Evolutionary conservation across 2,329 filamentous ascomycete species (phyloP).

Genomic region (Epichloe glyceriae): DNA sequence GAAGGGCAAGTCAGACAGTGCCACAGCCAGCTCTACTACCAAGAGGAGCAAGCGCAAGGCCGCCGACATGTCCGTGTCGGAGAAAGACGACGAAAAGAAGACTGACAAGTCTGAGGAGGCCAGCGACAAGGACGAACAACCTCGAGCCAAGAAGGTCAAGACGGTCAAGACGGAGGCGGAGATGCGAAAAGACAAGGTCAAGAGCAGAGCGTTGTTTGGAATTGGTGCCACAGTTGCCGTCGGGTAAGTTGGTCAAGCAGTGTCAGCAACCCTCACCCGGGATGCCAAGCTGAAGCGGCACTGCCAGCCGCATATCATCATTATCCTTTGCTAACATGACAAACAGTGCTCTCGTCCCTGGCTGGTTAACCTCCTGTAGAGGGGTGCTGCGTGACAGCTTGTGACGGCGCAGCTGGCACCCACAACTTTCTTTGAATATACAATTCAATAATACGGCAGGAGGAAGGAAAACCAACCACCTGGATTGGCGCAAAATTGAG

Average conservation of each 20-base stretch:
- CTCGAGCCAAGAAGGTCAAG: constrained; percentile 61
- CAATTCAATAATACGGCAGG: background rate
- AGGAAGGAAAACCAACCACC: background rate
- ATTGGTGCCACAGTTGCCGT: constrained; percentile 77
- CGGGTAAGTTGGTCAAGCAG: constrained; percentile 52
- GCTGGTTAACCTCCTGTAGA: constrained; percentile 37
- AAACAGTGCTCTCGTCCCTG: constrained; percentile 33
- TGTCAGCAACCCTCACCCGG: background rate
- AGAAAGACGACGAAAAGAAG: constrained; percentile 35
- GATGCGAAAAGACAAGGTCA: constrained; percentile 72
- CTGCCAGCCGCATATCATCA: background rate
- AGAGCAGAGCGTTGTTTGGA: constrained; percentile 73
- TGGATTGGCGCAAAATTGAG: constrained; percentile 1
- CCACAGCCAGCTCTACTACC: constrained; percentile 19
- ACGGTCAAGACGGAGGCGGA: constrained; percentile 71
- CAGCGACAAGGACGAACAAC: constrained; percentile 27
- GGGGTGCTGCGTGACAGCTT: background rate
- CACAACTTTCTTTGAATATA: constrained; percentile 1
- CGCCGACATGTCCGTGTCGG: constrained; percentile 55
- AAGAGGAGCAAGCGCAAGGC: constrained; percentile 61
- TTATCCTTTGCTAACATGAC: constrained; percentile 7
- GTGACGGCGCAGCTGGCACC: background rate
- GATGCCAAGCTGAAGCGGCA: background rate
- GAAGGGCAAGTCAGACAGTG: constrained; percentile 20
- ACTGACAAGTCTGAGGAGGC: constrained; percentile 17